Evolutionary conservation across 176 grass and related monocot species (phyloP).

Genomic region (Avena sativa): DNA sequence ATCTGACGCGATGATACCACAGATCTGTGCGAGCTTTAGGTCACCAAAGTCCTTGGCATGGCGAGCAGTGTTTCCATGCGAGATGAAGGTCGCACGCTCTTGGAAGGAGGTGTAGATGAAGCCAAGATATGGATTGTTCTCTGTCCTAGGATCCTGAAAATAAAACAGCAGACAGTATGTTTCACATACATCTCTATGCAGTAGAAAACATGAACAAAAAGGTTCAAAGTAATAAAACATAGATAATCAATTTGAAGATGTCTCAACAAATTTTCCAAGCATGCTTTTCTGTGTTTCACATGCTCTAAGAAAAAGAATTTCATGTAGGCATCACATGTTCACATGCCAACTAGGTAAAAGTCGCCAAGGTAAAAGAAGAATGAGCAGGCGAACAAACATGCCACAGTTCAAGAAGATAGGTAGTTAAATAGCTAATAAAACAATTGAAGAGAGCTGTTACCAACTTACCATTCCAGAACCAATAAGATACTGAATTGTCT

Average conservation of each 20-base stretch:
- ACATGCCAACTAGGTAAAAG: neutral
- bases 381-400: neutral
- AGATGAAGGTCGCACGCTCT: constrained; percentile 92
- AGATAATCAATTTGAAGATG: constrained; percentile 7
- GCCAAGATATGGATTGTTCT: constrained; percentile 95
- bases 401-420: neutral
- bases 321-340: neutral
- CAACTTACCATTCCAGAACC: constrained; percentile 99
- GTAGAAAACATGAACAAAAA: neutral
- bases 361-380: constrained; percentile 6
- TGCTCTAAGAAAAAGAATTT: neutral
- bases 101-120: constrained; percentile 99
- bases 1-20: constrained; percentile 88
- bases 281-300: neutral
- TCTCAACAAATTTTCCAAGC: no score
- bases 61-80: constrained; percentile 91
- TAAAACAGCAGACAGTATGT: neutral
- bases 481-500: constrained; percentile 97
- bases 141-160: constrained; percentile 96
- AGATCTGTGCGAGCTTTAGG: constrained; percentile 87
- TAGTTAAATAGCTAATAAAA: constrained; percentile 6
- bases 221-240: neutral
- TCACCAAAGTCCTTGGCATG: constrained; percentile 90
- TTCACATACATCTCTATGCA: neutral
- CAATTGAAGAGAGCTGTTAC: constrained; percentile 46